phyloP scores from a whole-genome alignment of 108 stramenopile species.

The Heterococcus sp. region DNA sequence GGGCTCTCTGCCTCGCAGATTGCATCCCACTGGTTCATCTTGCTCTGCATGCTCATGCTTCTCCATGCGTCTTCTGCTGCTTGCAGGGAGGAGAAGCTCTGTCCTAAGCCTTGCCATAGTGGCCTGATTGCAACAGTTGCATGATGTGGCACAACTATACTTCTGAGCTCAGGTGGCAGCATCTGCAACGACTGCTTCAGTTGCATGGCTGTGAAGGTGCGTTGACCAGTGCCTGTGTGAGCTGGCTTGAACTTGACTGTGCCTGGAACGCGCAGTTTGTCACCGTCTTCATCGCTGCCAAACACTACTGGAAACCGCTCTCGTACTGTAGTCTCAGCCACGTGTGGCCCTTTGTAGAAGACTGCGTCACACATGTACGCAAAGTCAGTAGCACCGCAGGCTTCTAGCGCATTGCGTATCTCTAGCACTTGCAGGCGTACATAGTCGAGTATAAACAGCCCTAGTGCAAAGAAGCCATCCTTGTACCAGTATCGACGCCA shows the following conservation, averaged over 20 bases:
- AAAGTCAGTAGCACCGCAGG: background rate
- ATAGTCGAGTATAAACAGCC: background rate
- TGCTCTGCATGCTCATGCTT: background rate
- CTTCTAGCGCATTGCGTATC: conserved; percentile 6
- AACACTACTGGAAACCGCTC: background rate
- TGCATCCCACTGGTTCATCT: background rate
- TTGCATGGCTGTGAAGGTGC: background rate
- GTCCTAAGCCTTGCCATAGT: conserved; percentile 8
- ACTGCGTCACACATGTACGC: conserved; percentile 9
- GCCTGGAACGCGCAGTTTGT: background rate
- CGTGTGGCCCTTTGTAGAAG: background rate
- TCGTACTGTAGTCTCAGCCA: background rate
- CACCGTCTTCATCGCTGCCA: background rate
- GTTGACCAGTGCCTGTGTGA: background rate
- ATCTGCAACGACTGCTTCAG: background rate
- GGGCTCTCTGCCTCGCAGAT: conserved; percentile 1
- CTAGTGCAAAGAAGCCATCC: conserved; percentile 10
- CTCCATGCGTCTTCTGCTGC: background rate
- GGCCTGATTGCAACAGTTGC: background rate
- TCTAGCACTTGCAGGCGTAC: background rate
- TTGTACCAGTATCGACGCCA: conserved; percentile 3
- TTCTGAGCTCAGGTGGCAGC: background rate
- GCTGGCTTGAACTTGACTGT: background rate
- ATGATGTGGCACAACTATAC: background rate
- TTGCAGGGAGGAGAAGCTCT: background rate